phyloP scores from a whole-genome alignment of 2,329 filamentous ascomycete species.

The Cladophialophora exuberans region DNA sequence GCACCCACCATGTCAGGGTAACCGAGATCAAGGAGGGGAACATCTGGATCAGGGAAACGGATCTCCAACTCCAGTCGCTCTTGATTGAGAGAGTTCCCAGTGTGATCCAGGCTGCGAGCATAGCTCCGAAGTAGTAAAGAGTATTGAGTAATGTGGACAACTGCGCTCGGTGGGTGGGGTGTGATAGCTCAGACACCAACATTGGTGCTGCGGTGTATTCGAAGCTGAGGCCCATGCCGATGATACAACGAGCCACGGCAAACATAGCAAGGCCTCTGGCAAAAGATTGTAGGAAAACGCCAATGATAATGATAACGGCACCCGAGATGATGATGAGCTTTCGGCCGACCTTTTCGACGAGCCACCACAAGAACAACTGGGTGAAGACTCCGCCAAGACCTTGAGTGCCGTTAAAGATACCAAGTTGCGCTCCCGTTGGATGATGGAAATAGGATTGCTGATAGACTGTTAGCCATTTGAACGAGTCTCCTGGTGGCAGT shows the following conservation, averaged over 20 bases:
- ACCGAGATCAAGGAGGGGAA: constrained; percentile 19
- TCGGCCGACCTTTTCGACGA: constrained; percentile 19
- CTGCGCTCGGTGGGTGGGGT: constrained; percentile 21
- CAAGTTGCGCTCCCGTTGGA: constrained; percentile 27
- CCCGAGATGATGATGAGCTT: constrained; percentile 15
- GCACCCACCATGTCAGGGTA: constrained; percentile 53
- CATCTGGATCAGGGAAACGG: constrained; percentile 19
- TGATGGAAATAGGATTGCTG: constrained; percentile 35
- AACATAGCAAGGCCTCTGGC: constrained; percentile 17
- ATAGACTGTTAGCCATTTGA: constrained; percentile 13
- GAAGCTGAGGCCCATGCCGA: constrained; percentile 17
- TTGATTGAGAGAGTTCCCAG: constrained; percentile 17
- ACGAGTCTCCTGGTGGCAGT: no score
- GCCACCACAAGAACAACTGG: constrained; percentile 22
- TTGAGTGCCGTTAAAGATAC: constrained; percentile 20
- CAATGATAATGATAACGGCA: constrained; percentile 18
- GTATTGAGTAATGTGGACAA: constrained; percentile 20
- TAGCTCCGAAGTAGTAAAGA: constrained; percentile 20
- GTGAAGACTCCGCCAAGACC: constrained; percentile 18
- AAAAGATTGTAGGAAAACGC: constrained; percentile 18
- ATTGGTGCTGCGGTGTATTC: constrained; percentile 20
- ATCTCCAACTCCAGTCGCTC: constrained; percentile 20
- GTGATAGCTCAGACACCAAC: constrained; percentile 15
- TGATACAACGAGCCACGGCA: constrained; percentile 18
- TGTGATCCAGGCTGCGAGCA: constrained; percentile 18